A percentile compares a stretch with the other conserved stretches of the same genome.
These are phyloP conservation scores for Fusarium anguioides DNA, from an alignment of 2,329 filamentous ascomycete genomes.

Conservation along the genomic window DNA sequence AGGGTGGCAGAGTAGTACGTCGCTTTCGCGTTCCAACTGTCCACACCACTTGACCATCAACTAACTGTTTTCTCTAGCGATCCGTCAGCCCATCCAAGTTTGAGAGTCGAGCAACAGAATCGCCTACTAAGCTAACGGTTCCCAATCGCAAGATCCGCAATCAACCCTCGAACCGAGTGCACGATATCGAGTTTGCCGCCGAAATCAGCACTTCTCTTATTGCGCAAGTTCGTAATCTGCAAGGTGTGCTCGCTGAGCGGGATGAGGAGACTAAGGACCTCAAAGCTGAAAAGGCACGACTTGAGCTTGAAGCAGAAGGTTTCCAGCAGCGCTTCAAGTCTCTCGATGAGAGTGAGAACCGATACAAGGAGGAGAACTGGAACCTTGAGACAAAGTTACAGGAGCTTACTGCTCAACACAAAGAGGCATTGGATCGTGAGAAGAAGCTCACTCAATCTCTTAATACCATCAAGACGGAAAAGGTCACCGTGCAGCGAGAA, in stretches of 20 bases:
- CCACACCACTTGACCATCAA: neutral
- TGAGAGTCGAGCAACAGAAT: conserved; percentile 83
- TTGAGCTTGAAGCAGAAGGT: conserved; percentile 85
- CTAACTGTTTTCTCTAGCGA: conserved; percentile 59
- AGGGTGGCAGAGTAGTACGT: conserved; percentile 66
- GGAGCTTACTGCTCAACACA: conserved; percentile 78
- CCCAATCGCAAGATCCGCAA: conserved; percentile 91
- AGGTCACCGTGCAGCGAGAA: conserved; percentile 82
- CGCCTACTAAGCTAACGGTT: conserved; percentile 88
- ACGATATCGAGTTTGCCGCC: conserved; percentile 98
- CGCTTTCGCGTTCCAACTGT: neutral
- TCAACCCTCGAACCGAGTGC: conserved; percentile 85
- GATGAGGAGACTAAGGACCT: conserved; percentile 85
- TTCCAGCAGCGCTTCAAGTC: conserved; percentile 83
- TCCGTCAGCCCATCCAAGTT: conserved; percentile 81
- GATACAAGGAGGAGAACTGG: conserved; percentile 99
- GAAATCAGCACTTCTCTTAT: conserved; percentile 96
- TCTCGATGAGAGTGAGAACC: conserved; percentile 92
- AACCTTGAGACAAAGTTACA: conserved; percentile 93
- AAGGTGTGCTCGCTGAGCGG: conserved; percentile 84
- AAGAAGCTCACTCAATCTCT: conserved; percentile 82
- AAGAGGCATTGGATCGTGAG: conserved; percentile 83
- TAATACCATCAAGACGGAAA: conserved; percentile 77
- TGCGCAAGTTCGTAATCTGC: conserved; percentile 91
- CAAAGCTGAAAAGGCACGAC: conserved; percentile 77